These are phyloP conservation scores for Boletus tylopilopsis DNA, from an alignment of 768 basidiomycete genomes.

Conservation along the genomic window DNA sequence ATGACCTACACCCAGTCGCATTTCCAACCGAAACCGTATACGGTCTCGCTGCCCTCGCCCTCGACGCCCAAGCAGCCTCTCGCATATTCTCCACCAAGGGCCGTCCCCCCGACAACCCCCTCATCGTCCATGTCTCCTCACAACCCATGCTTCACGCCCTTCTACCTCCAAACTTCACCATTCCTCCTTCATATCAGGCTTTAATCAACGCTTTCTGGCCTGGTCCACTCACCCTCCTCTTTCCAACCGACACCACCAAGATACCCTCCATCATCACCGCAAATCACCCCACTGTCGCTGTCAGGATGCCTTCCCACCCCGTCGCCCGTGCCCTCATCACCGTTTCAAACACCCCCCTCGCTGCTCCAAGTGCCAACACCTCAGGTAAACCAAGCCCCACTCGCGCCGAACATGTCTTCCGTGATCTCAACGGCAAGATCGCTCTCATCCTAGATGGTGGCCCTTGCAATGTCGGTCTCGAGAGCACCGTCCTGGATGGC, in stretches of 20 bases:
- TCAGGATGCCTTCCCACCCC: constrained; percentile 93
- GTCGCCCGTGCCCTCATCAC: constrained; percentile 89
- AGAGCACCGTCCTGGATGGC: constrained; percentile 95
- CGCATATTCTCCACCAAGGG: constrained; percentile 88
- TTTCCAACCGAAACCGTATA: constrained; percentile 99
- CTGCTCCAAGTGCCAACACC: constrained; percentile 93
- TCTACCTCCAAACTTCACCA: constrained; percentile 59
- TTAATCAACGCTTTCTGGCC: constrained; percentile 93
- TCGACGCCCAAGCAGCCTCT: constrained; percentile 56
- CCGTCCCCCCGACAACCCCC: constrained; percentile 91
- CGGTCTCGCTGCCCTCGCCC: constrained; percentile 88
- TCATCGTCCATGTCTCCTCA: constrained; percentile 95
- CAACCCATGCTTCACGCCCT: constrained; percentile 72
- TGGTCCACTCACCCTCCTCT: constrained; percentile 87
- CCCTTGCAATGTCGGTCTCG: constrained; percentile 82
- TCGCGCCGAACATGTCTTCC: constrained; percentile 75
- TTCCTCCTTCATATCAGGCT: constrained; percentile 62
- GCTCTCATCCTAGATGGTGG: constrained; percentile 90
- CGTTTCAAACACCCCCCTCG: constrained; percentile 67
- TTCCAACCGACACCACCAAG: constrained; percentile 61
- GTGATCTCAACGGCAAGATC: constrained; percentile 74
- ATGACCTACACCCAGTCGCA: constrained; percentile 58
- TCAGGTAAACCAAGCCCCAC: constrained; percentile 96
- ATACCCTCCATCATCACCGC: constrained; percentile 81
- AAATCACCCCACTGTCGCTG: constrained; percentile 73